Evolutionary conservation across 495 filamentous ascomycete genomes (phyloP).

Genomic region (Tuber magnatum): DNA sequence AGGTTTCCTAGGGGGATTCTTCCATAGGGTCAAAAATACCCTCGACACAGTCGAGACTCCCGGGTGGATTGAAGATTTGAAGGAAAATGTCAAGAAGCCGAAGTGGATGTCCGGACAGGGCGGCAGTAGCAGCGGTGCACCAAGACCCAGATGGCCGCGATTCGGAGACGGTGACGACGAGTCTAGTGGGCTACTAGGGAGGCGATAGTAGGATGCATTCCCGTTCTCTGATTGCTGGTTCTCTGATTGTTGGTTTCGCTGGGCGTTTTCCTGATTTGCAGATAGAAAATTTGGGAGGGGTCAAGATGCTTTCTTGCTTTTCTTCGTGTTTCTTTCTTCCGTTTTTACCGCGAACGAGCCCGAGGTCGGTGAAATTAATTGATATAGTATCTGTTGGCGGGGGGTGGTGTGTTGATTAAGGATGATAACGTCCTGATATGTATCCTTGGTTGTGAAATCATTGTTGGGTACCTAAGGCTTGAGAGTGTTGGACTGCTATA

Average conservation of each 20-base stretch:
- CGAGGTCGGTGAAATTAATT: neutral
- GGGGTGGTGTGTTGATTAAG: neutral
- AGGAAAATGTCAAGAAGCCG: constrained; percentile 59
- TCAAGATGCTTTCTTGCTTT: constrained; percentile 4
- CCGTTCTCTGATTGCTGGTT: neutral
- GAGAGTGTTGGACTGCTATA: neutral
- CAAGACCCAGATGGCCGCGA: constrained; percentile 4
- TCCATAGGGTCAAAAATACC: constrained; percentile 81
- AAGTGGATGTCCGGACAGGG: constrained; percentile 72
- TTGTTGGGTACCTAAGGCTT: neutral
- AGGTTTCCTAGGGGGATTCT: constrained; percentile 72
- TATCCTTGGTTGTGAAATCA: neutral
- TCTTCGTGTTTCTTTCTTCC: neutral
- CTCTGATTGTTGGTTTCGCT: neutral
- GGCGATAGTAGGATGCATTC: neutral
- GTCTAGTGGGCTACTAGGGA: neutral
- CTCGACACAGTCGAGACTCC: constrained; percentile 77
- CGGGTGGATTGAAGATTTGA: constrained; percentile 64
- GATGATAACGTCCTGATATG: neutral
- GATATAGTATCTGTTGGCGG: neutral
- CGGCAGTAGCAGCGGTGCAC: constrained; percentile 29
- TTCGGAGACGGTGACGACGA: neutral
- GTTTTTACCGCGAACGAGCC: neutral
- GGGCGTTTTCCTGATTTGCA: neutral
- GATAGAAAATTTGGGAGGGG: neutral